Base-by-base conservation (phyloP, 805 yeast species). In the Wickerhamiella sergipiensis region DNA sequence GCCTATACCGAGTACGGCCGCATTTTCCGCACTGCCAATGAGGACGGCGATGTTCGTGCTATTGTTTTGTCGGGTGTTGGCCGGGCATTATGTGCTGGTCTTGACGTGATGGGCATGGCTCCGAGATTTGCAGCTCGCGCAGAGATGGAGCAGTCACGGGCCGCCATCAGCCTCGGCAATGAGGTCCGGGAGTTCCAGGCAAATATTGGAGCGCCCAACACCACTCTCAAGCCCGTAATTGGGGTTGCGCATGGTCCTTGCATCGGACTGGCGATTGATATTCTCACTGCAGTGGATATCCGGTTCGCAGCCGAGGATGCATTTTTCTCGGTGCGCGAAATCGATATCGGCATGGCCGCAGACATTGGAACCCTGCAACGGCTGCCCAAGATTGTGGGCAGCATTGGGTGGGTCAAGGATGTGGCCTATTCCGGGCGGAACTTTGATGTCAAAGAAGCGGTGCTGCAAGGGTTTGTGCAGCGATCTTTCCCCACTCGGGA, bases 281-380 rank as follows among this genome's bases (percentile, higher is more conserved):
- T 84, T 44, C 66, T 82, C 7, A 66, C 81, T 13, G 76, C 83
- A 0, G 71, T 75, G 26, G 72, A 79, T 15, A 75, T 84, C 22
- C 72, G 89, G 48, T 63, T 80, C 12, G 78, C 79, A 10, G 67
- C 79, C 2, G 66, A 67, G 29, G 82, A 76, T 55, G 73, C 76
- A 13, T 65, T 61, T 40, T 71, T 82, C 55, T 73, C 83, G 43
- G 75, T 85, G 51, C 76, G 82, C 51, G 94, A 84, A 65, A 78
- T 83, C 53, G 77, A 79, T 54, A 71, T 84, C 50, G 92, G 90
- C 2, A 71, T 85, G 61, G 75, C 85, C 39, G 88, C 92, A 1
- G 92, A 85, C 62, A 81, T 84, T 59, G 94, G 94, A 4, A 73
- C 85, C 1, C 68, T 84, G 52, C 89, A 84, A 65, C 71, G 90